A percentile compares a stretch with the other conserved stretches of the same genome.
phyloP scores from a whole-genome alignment of 148 eudicot species.

The Vaccinium vitisidaea region DNA sequence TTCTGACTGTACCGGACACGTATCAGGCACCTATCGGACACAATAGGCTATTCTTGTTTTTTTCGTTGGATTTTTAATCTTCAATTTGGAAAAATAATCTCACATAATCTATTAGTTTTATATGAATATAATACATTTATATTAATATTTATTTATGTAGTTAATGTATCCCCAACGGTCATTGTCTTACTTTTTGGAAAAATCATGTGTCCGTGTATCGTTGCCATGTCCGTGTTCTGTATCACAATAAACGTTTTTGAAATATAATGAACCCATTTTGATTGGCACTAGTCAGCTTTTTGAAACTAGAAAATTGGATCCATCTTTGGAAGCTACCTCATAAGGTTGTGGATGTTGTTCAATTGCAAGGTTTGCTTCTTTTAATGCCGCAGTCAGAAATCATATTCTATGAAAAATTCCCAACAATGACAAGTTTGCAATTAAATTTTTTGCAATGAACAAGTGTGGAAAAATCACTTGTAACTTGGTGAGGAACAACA shows the following conservation, averaged over 20 bases:
- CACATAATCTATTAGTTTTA: too few species aligned
- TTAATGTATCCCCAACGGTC: neutral
- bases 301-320: neutral
- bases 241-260: neutral
- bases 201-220: too few species aligned
- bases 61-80: too few species aligned
- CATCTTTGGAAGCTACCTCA: neutral
- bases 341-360: neutral
- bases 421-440: neutral
- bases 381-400: neutral
- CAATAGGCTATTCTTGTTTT: too few species aligned
- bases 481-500: neutral
- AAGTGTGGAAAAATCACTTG: neutral
- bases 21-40: too few species aligned
- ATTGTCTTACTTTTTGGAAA: neutral
- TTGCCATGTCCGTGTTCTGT: neutral
- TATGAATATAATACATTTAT: too few species aligned
- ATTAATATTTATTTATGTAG: too few species aligned
- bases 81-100: too few species aligned
- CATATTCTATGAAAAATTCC: neutral
- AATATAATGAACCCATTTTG: neutral
- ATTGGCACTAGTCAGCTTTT: neutral
- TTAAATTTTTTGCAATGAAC: neutral
- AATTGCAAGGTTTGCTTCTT: neutral
- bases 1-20: too few species aligned